These are phyloP conservation scores for Ehretia macrophylla DNA, from an alignment of 257 asterid genomes.

Conservation along the genomic window DNA sequence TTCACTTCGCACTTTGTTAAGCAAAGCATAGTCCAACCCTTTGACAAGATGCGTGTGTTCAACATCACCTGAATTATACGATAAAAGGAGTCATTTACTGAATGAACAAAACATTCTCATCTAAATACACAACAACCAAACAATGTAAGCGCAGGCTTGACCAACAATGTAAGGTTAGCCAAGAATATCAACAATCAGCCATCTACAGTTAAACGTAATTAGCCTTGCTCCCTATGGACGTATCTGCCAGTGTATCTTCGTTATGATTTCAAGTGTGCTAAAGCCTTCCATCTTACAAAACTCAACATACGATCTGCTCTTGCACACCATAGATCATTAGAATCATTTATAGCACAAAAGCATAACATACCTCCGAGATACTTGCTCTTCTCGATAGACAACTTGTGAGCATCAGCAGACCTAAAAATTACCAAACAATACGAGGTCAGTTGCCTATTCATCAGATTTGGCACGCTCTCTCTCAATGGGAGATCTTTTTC, in stretches of 20 bases:
- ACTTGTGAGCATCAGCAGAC: slow-evolving; percentile 87
- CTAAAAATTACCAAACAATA: slow-evolving; percentile 26
- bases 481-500: too few species aligned
- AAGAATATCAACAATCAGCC: too few species aligned
- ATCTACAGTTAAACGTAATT: too few species aligned
- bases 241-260: too few species aligned
- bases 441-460: too few species aligned
- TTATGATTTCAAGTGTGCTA: neutral
- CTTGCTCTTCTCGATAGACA: slow-evolving; percentile 98
- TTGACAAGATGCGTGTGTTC: slow-evolving; percentile 98
- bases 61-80: slow-evolving; percentile 76
- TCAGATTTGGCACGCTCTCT: too few species aligned
- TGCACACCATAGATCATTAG: too few species aligned
- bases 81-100: slow-evolving; percentile 11
- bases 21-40: slow-evolving; percentile 96
- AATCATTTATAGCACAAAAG: slow-evolving; percentile 1
- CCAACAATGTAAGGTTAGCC: too few species aligned
- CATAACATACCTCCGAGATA: slow-evolving; percentile 84
- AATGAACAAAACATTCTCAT: slow-evolving; percentile 14
- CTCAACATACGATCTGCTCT: too few species aligned
- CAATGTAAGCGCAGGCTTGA: too few species aligned
- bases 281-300: neutral
- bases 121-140: neutral
- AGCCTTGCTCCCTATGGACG: too few species aligned
- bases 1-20: slow-evolving; percentile 93